phyloP scores from a whole-genome alignment of 1,284 basidiomycete species.

The Puccinia novopanici region DNA sequence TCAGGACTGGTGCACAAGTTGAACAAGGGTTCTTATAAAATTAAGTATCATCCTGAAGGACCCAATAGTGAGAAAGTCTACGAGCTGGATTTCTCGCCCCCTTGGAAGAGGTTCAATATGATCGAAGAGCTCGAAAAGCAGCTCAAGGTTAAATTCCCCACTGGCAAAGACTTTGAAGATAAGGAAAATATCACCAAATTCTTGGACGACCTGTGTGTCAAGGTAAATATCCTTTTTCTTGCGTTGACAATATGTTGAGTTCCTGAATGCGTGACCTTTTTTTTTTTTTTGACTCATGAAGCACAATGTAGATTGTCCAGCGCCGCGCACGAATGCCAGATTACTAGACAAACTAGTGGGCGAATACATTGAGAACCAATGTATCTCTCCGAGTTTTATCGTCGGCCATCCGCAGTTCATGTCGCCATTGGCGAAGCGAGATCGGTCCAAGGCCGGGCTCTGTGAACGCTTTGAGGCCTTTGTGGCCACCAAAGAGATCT shows the following conservation, averaged over 20 bases:
- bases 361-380: conserved; percentile 94
- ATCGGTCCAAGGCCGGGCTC: conserved; percentile 85
- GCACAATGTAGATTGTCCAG: conserved; percentile 96
- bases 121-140: conserved; percentile 94
- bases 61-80: conserved; percentile 66
- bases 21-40: conserved; percentile 74
- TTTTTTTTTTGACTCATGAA: conserved; percentile 52
- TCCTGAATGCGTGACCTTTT: not conserved
- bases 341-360: conserved; percentile 91
- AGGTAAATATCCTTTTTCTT: conserved; percentile 58
- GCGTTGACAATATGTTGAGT: not conserved
- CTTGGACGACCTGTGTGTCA: conserved; percentile 77
- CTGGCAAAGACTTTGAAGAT: conserved; percentile 85
- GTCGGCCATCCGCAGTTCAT: conserved; percentile 97
- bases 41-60: conserved; percentile 77
- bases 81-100: conserved; percentile 83
- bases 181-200: conserved; percentile 80
- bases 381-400: conserved; percentile 95
- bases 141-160: conserved; percentile 86
- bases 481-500: conserved; percentile 97
- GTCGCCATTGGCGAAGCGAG: conserved; percentile 96
- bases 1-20: conserved; percentile 89
- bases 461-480: conserved; percentile 99
- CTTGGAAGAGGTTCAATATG: conserved; percentile 99
- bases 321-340: conserved; percentile 89